These are phyloP conservation scores for Ceratocystiopsis sp. DNA, from an alignment of 2,329 filamentous ascomycete genomes.

Conservation along the genomic window DNA sequence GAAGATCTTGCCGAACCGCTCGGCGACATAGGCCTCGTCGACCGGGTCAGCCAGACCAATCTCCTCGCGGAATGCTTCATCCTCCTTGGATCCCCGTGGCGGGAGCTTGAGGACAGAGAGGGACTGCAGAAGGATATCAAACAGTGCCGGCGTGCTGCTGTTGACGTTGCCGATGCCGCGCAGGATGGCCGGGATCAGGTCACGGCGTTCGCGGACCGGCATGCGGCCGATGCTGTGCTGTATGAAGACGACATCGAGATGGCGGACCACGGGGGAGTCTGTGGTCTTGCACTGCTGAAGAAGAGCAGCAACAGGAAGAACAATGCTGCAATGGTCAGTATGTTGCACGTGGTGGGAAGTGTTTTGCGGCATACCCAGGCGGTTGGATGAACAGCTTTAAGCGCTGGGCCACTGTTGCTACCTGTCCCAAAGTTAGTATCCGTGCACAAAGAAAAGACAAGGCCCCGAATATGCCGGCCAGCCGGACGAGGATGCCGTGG, in stretches of 20 bases:
- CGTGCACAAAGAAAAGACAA: too few relatives aligned
- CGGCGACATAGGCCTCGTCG: slow-evolving; percentile 59
- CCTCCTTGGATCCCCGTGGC: slow-evolving; percentile 60
- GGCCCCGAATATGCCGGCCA: too few relatives aligned
- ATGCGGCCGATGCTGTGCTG: slow-evolving; percentile 54
- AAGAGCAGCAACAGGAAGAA: slow-evolving; percentile 69
- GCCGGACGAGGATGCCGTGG: too few relatives aligned
- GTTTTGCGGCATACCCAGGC: slow-evolving; percentile 20
- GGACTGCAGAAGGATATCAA: slow-evolving; percentile 67
- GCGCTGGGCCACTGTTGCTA: slow-evolving; percentile 32
- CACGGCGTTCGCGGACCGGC: slow-evolving; percentile 42
- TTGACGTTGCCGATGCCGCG: slow-evolving; percentile 46
- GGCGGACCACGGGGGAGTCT: slow-evolving; percentile 57
- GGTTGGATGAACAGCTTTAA: slow-evolving; percentile 37
- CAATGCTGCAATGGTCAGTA: slow-evolving; percentile 30
- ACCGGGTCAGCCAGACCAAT: slow-evolving; percentile 48
- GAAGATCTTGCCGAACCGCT: slow-evolving; percentile 62
- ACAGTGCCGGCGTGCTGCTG: slow-evolving; percentile 41
- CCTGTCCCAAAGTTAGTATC: slow-evolving; percentile 15
- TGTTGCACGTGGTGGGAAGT: not conserved
- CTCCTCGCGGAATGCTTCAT: slow-evolving; percentile 45
- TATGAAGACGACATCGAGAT: slow-evolving; percentile 79
- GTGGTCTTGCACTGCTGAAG: slow-evolving; percentile 80
- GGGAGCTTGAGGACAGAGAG: slow-evolving; percentile 58
- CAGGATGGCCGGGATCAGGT: slow-evolving; percentile 54